A percentile compares a stretch with the other conserved stretches of the same genome.
Evolutionary conservation across 495 filamentous ascomycete species (phyloP).

Genomic region (Niebla homalea): DNA sequence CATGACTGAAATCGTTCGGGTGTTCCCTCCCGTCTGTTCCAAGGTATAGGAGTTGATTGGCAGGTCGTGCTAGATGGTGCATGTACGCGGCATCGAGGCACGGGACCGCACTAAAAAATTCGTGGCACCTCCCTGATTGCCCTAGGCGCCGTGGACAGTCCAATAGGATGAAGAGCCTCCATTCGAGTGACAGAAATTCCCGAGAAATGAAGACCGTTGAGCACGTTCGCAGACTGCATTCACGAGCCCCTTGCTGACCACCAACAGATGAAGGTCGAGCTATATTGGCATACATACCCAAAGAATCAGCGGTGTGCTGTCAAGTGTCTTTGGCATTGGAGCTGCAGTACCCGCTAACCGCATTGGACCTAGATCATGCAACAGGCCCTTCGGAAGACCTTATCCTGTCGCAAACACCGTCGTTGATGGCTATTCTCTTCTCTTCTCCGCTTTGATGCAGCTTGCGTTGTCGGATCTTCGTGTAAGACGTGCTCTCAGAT

Average conservation of each 20-base stretch:
- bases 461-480: constrained; percentile 7
- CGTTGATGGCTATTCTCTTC: constrained; percentile 1
- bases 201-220: no score
- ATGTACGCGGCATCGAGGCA: constrained; percentile 3
- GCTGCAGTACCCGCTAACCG: not conserved
- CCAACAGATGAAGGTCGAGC: not conserved
- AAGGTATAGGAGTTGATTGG: constrained; percentile 4
- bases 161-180: not conserved
- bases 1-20: constrained; percentile 18
- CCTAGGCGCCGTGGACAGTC: not conserved
- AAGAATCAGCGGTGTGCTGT: constrained; percentile 1
- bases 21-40: constrained; percentile 13
- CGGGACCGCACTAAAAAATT: constrained; percentile 2
- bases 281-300: not conserved
- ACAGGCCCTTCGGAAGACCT: not conserved
- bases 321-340: constrained; percentile 4
- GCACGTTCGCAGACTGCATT: not conserved
- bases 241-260: constrained; percentile 1
- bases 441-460: constrained; percentile 17
- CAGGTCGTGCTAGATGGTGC: not conserved
- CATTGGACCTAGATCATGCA: not conserved
- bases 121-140: not conserved
- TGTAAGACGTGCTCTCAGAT: not conserved
- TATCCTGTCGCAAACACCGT: not conserved
- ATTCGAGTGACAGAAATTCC: no score